These are phyloP conservation scores for Zelopaecilomyces penicillatus DNA, from an alignment of 2,329 filamentous ascomycete genomes.

Conservation along the genomic window DNA sequence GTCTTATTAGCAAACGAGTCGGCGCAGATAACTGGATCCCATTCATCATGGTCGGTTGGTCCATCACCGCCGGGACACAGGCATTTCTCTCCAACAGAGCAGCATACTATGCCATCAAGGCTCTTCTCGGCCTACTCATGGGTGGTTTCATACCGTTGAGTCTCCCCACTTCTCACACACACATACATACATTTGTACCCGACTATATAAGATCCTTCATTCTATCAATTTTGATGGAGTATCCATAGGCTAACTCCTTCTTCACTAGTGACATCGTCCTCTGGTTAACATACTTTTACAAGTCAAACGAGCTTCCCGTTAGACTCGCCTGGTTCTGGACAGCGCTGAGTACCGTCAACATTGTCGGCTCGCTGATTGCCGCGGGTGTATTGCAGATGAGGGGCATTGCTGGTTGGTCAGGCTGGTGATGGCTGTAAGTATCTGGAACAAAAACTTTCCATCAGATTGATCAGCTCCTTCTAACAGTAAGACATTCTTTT, in stretches of 20 bases:
- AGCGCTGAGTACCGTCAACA: conserved; percentile 16
- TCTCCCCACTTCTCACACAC: too few relatives aligned
- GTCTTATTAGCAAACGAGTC: conserved; percentile 42
- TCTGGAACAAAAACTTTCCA: not conserved
- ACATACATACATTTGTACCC: too few relatives aligned
- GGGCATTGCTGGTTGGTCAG: conserved; percentile 23
- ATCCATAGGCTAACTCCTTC: too few relatives aligned
- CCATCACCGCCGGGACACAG: conserved; percentile 24
- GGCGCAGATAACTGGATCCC: conserved; percentile 42
- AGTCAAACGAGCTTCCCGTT: conserved; percentile 20
- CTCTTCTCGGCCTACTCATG: conserved; percentile 39
- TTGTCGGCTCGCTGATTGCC: conserved; percentile 19
- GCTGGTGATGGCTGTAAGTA: conserved; percentile 21
- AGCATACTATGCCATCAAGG: conserved; percentile 24
- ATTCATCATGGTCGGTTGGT: conserved; percentile 33
- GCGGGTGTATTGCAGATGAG: conserved; percentile 20
- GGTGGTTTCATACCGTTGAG: conserved; percentile 50
- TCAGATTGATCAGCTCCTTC: conserved; percentile 34
- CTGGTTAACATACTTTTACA: conserved; percentile 26
- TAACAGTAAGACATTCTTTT: conserved; percentile 7
- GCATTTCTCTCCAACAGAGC: conserved; percentile 19
- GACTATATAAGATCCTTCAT: too few relatives aligned
- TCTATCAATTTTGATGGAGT: too few relatives aligned
- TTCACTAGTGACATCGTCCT: conserved; percentile 20
- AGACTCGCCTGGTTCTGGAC: conserved; percentile 24